Conservation (phyloP, 495 filamentous ascomycete species). For the Trichoderma asperelloides region DNA sequence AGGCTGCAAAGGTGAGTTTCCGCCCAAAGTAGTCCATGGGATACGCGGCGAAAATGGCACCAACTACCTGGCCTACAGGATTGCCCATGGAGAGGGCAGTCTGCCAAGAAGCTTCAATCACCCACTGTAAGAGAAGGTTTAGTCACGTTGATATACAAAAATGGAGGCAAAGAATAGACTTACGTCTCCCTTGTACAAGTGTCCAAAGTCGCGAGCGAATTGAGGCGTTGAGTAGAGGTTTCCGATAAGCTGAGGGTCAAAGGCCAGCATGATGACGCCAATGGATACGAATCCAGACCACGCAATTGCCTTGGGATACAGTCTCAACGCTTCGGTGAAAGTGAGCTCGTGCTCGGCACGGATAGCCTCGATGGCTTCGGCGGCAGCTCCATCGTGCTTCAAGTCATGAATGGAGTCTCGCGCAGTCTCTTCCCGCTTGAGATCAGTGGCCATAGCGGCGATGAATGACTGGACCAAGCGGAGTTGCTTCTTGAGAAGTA, state of each 20-base stretch:
- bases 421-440: background rate
- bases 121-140: slow-evolving; percentile 12
- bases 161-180: background rate
- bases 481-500: too few species aligned
- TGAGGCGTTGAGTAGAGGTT: slow-evolving; percentile 25
- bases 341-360: slow-evolving; percentile 33
- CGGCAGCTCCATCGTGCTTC: background rate
- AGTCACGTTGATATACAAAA: background rate
- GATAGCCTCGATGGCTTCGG: slow-evolving; percentile 24
- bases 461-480: background rate
- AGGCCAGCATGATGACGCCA: slow-evolving; percentile 49
- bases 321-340: slow-evolving; percentile 28
- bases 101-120: slow-evolving; percentile 27
- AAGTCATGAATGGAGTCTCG: background rate
- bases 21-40: slow-evolving; percentile 26
- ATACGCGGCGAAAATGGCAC: slow-evolving; percentile 25
- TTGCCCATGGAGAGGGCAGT: slow-evolving; percentile 28
- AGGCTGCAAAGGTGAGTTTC: slow-evolving; percentile 28
- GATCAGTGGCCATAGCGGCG: background rate
- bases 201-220: slow-evolving; percentile 16
- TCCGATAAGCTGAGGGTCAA: slow-evolving; percentile 33
- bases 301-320: slow-evolving; percentile 39
- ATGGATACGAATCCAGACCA: slow-evolving; percentile 44
- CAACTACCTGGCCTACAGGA: slow-evolving; percentile 28
- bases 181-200: background rate